Conservation (phyloP, 495 filamentous ascomycete species). For the Neurospora sp. region DNA sequence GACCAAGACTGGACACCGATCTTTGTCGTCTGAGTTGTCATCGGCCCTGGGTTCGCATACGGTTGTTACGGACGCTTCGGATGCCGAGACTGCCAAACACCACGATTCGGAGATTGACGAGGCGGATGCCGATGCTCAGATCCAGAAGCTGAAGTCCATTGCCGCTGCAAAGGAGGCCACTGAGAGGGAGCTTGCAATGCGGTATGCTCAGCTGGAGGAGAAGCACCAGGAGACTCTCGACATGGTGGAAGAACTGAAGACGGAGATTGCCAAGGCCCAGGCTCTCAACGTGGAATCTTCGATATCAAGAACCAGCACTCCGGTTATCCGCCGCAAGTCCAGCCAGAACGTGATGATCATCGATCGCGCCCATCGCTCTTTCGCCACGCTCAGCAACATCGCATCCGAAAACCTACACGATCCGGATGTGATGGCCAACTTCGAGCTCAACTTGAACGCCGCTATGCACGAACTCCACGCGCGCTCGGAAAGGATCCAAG, state of each 20-base stretch:
- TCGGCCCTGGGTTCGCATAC: conserved; percentile 77
- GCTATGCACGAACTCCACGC: conserved; percentile 87
- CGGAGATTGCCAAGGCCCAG: conserved; percentile 68
- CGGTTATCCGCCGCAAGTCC: conserved; percentile 84
- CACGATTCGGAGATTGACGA: conserved; percentile 18
- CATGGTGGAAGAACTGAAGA: conserved; percentile 81
- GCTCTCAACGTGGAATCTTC: conserved; percentile 43
- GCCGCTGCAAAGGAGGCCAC: conserved; percentile 68
- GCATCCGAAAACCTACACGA: conserved; percentile 71
- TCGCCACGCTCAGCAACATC: conserved; percentile 78
- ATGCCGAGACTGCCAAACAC: conserved; percentile 38
- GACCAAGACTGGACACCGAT: conserved; percentile 67
- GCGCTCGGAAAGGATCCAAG: conserved; percentile 79
- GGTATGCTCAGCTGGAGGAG: conserved; percentile 70
- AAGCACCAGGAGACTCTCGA: conserved; percentile 73
- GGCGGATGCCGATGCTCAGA: conserved; percentile 42
- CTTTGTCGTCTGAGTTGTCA: conserved; percentile 92
- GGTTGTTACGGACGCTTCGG: conserved; percentile 48
- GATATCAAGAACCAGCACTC: conserved; percentile 51
- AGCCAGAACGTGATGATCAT: conserved; percentile 84
- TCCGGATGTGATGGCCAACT: conserved; percentile 81
- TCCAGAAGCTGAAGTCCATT: conserved; percentile 58
- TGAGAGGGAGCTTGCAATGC: conserved; percentile 58
- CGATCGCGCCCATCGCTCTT: conserved; percentile 87
- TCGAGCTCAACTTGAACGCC: conserved; percentile 81